Conservation (phyloP, 2,329 filamentous ascomycete species). For the Aspergillus tamarii region DNA sequence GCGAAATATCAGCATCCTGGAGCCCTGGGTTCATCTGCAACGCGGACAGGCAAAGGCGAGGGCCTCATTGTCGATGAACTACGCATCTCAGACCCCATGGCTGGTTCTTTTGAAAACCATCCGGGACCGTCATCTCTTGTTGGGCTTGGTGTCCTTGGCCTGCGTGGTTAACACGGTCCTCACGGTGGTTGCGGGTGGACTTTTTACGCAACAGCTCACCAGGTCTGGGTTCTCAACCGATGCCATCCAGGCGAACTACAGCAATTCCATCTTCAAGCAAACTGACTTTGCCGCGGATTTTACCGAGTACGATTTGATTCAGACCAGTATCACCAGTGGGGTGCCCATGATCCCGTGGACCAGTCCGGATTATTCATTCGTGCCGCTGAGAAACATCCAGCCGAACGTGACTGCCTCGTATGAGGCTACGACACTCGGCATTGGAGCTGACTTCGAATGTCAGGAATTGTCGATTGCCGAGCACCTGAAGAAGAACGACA, state of each 20-base stretch:
- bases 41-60: constrained; percentile 31
- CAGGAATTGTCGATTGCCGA: constrained; percentile 20
- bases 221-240: constrained; percentile 29
- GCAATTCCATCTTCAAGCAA: constrained; percentile 30
- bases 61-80: constrained; percentile 36
- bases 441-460: constrained; percentile 33
- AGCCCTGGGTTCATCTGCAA: constrained; percentile 41
- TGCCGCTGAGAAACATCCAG: constrained; percentile 29
- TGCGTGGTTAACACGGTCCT: constrained; percentile 35
- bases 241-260: constrained; percentile 33
- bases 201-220: constrained; percentile 37
- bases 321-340: constrained; percentile 39
- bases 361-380: constrained; percentile 34
- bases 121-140: constrained; percentile 31
- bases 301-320: constrained; percentile 39
- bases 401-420: constrained; percentile 29
- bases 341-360: constrained; percentile 38
- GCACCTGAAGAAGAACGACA: constrained; percentile 19
- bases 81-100: constrained; percentile 37
- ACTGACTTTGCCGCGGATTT: constrained; percentile 38
- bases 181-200: constrained; percentile 35
- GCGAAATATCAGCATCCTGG: constrained; percentile 37
- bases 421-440: constrained; percentile 31
- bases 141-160: constrained; percentile 34
- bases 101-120: constrained; percentile 33